Conservation (phyloP, 495 filamentous ascomycete genomes). For the Penicillium taxi region DNA sequence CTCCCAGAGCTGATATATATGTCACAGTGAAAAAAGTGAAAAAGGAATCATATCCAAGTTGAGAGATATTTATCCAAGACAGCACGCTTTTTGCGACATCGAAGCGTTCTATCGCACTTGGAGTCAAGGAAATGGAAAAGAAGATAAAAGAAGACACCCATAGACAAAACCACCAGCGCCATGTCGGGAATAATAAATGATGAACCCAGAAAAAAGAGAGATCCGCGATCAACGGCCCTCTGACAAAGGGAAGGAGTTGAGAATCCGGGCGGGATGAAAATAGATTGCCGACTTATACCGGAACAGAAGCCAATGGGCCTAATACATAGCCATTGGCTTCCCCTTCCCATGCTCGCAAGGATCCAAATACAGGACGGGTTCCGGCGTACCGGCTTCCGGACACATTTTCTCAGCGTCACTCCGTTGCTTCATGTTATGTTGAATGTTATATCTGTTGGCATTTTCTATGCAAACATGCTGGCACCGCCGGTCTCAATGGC, state of each 20-base stretch:
- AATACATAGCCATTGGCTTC: no score
- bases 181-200: slow-evolving; percentile 15
- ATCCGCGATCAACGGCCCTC: slow-evolving; percentile 4
- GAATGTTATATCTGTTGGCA: neutral
- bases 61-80: no score
- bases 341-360: no score
- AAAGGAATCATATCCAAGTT: slow-evolving; percentile 11
- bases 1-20: slow-evolving; percentile 24
- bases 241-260: neutral
- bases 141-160: slow-evolving; percentile 26
- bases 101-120: slow-evolving; percentile 22
- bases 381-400: no score
- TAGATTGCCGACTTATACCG: no score
- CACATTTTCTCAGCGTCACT: no score
- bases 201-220: slow-evolving; percentile 13
- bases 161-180: slow-evolving; percentile 39
- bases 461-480: slow-evolving; percentile 48
- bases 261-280: no score
- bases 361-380: no score
- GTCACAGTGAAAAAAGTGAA: slow-evolving; percentile 12
- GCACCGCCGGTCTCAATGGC: slow-evolving; percentile 90
- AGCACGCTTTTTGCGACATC: slow-evolving; percentile 11
- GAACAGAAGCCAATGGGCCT: no score
- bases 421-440: slow-evolving; percentile 17
- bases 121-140: slow-evolving; percentile 1